Base-by-base conservation (phyloP, 139 green algal species). In the Coccomyxa sp. region DNA sequence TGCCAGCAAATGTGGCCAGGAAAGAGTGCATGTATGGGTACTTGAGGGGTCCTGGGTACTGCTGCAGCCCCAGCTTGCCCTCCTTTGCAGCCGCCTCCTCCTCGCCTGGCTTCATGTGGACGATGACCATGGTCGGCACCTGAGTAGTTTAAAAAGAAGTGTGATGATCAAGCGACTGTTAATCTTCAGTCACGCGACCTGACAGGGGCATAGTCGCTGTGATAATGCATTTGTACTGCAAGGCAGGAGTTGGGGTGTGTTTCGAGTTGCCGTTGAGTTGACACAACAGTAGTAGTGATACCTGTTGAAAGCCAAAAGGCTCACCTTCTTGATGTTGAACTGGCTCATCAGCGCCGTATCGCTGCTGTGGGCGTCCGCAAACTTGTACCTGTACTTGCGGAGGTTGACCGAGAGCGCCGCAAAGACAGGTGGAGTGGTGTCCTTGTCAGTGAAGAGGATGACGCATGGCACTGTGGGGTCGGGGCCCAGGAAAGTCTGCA, bases 381-480 rank as follows among this genome's bases (percentile, higher is more conserved):
- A 83, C 38, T 78, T 21, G n/a, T 38, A 38, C 59, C 23, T 51
- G 80, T 68, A 59, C 14, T 58, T 77, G 15, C 80, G 27, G 13
- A 83, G 18, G 80, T 83, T 83, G 66, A 60, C 80, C 13, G 80
- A 57, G 32, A 83, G 80, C 27, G 80, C 80, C 21, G 32, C 25
- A 21, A 79, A 83, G 10, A 83, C 31, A 30, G 38, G 23, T 25
- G 80, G 80, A 32, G 60, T 77, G 10, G 38, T 67, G 7, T 83
- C 80, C 67, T 83, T 83, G 80, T 79, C 71, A 25, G 80, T 83
- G 67, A 83, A 79, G 13, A 83, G 80, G 10, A 83, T 13, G 10
- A 83, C 67, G 51, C 68, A 16, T 58, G 25, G n/a, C 9, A 18
- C 12, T 13, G 51, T 23, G 45, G 31, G 58, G 67, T 79, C 80